A percentile compares a stretch with the other conserved stretches of the same genome.
These are phyloP conservation scores for Polygonum maritimum DNA, from an alignment of 148 eudicot genomes.

Conservation along the genomic window DNA sequence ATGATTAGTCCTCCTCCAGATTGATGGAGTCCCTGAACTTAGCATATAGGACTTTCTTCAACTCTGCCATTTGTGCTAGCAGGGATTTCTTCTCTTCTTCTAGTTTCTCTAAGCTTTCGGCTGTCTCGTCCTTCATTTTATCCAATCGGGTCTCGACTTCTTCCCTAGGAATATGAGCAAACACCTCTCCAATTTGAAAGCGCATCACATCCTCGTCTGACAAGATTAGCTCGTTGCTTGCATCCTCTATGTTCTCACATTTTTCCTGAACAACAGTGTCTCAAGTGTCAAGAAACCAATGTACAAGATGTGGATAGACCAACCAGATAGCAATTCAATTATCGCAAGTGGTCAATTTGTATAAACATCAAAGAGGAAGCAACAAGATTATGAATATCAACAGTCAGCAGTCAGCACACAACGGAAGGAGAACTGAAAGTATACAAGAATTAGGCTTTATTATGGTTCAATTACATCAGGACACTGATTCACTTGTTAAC, in stretches of 20 bases:
- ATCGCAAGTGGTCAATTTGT: background rate
- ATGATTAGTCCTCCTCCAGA: conserved; percentile 74
- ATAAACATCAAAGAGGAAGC: background rate
- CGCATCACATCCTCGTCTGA: conserved; percentile 87
- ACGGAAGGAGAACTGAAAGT: background rate
- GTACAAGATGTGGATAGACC: background rate
- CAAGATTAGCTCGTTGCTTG: conserved; percentile 80
- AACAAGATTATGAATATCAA: background rate
- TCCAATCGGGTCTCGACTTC: conserved; percentile 86
- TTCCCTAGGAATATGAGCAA: conserved; percentile 82
- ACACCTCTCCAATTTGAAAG: conserved; percentile 95
- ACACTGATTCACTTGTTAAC: background rate
- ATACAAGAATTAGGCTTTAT: background rate
- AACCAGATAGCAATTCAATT: background rate
- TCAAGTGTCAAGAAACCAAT: background rate
- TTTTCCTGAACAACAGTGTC: conserved; percentile 40
- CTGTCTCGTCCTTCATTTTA: conserved; percentile 57
- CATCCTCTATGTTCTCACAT: conserved; percentile 82
- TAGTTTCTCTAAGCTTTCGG: conserved; percentile 65
- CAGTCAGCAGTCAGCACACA: background rate
- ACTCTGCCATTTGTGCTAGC: conserved; percentile 66
- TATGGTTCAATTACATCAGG: background rate
- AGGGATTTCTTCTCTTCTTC: conserved; percentile 77
- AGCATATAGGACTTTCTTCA: conserved; percentile 81
- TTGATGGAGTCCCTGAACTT: conserved; percentile 97